Base-by-base conservation (phyloP, 139 green algal genomes). In the Chlamydomonas sp. region DNA sequence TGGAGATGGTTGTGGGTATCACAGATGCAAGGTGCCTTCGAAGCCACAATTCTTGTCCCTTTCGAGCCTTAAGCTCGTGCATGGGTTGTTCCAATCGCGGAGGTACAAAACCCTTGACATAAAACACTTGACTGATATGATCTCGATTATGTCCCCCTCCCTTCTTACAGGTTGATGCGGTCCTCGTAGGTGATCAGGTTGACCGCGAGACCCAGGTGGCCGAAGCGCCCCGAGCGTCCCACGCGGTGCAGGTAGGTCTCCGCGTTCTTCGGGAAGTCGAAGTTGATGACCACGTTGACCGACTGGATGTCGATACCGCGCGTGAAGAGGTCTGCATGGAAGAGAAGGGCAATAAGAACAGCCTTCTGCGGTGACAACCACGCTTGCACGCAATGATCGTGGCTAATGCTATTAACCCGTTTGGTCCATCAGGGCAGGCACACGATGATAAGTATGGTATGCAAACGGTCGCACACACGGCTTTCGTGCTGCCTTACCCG, bases 271-370 rank as follows among this genome's bases (percentile, higher is more conserved):
- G 98, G 98, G 94, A 99, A 99, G 94, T 99, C 98, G 92, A 99
- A 99, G 93, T 99, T 99, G 95, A 99, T 99, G 81, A 99, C 98
- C 5, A 99, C 98, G 90, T 99, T 99, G 16, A 99, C 98, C 17
- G 97, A 96, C 93, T 99, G 97, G 89, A 99, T 99, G 92, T 99
- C 98, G 83, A 99, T 99, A 87, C 98, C 98, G 75, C 97, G 94
- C 0, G 97, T 99, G 92, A 99, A 99, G 8, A 99, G 92, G 89
- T 99, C 97, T 94, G 91, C 90, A 81, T 18, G 67, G 15, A 31
- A 77, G 5, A 1, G 77, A 9, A 7, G 61, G n/a, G 59, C 77
- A 82, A 68, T 68, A 12, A 8, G 10, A 68, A 68, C 8, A 8
- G 10, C 31, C 31, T 49, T 49, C 31, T 49, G 31, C 31, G 31